Base-by-base conservation (phyloP, 179 eudicot genomes). In the Patellifolia procumbens region DNA sequence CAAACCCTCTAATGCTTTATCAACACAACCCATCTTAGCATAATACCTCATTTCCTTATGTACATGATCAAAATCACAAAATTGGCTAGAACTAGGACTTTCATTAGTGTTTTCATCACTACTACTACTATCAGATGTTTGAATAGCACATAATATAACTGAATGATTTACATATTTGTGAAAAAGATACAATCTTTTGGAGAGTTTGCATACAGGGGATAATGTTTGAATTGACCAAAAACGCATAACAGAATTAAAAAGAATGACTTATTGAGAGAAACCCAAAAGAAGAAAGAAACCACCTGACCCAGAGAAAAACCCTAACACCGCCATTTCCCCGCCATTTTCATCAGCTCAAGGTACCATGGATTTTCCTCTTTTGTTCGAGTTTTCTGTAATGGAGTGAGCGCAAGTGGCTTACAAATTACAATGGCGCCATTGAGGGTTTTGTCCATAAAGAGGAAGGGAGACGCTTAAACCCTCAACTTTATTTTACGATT, bases 21-120 rank as follows among this genome's bases (percentile, higher is more conserved):
- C 20, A 51, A 87, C 74, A 73, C 78, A 66, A 31, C 94, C 91
- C 48, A 82, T 78, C 37, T 66, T 52, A 0, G 90, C 94, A 78
- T 81, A 77, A 11, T 24, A 48, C 39, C 76, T 73, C 90, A 90
- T 87, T 42, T 78, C 53, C 2, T 37, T 74, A 76, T 77, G 80
- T 63, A 87, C 58, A 26, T 79, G 84, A 43, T 8, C 19, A 76
- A 78, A 79, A 61, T 62, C 70, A 17, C 71, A 65, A 62, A 62
- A 68, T 15, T 75, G 65, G 53, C 59, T 42, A 39, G 70, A 70
- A 65, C 79, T 56, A 45, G 83, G 68, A 37, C 55, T 62, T 32
- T 69, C 26, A 42, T 28, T 70, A 52, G 39, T 28, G 11, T 63
- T 60, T 34, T 79, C 81, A 43, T 76, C 89, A n/a, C n/a, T n/a